Base-by-base conservation (phyloP, 805 yeast genomes). In the Metschnikowia lochheadii region DNA sequence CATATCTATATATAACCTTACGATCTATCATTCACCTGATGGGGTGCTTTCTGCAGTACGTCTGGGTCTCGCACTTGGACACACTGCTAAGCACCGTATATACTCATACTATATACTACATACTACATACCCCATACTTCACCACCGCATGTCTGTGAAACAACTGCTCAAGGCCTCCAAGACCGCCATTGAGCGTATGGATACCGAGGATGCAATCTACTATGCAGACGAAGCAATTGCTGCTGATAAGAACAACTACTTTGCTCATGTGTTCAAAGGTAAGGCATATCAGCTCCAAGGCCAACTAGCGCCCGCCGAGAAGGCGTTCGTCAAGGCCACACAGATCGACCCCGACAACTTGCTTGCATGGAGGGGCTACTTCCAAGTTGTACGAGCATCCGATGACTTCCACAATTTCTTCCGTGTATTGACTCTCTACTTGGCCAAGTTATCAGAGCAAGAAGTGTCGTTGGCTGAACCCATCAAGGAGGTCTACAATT, bases 351-450 rank as follows among this genome's bases (percentile, higher is more conserved):
- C 80, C 0, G 70, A 71, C 1, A 80, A 84, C 46, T 55, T 82
- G 1, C 64, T 79, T 23, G 95, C 90, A 0, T 91, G 94, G 95
- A 89, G 87, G 60, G 98, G 98, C 1, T 73, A 84, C 52, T 67
- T 82, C 51, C 77, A 80, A 44, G 64, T 81, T 0, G 72, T 68
- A 10, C 67, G 68, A 49, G 58, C 66, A 11, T 56, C 58, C 32
- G 63, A 70, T 3, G 76, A 80, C 48, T 70, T 68, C 54, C 59
- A 63, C 3, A 49, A 65, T 2, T 83, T 78, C 63, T 84, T 85
- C 58, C 58, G 64, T 0, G 71, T 79, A 5, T 61, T 80, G 49
- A 73, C 78, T 2, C 66, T 70, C 3, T 76, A 78, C 52, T 69
- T 81, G 21, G 66, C 72, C 17, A 56, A 75, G 1, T 63, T 79